Conservation (phyloP, 208 protist species). For the Porcisia deanei region DNA sequence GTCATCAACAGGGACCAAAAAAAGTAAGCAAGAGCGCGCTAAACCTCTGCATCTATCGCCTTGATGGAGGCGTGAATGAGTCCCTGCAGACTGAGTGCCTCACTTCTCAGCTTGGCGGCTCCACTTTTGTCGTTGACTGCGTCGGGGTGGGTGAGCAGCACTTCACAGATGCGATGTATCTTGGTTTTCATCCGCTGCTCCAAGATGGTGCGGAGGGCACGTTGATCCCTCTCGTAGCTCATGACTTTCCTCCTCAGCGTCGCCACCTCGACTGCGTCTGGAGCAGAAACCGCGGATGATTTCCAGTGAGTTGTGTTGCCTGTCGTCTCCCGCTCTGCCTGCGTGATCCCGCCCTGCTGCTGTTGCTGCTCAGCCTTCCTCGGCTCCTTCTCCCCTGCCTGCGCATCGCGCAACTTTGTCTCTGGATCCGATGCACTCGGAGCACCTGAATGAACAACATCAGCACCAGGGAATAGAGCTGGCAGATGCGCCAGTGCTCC, state of each 20-base stretch:
- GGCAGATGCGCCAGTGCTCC: conserved; percentile 27
- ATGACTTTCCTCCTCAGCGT: conserved; percentile 17
- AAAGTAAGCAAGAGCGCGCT: neutral
- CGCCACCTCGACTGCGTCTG: conserved; percentile 9
- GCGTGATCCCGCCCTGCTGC: conserved; percentile 10
- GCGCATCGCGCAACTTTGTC: conserved; percentile 4
- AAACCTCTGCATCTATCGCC: conserved; percentile 62
- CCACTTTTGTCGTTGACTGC: neutral
- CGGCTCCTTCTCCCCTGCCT: conserved; percentile 16
- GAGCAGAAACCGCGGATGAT: neutral
- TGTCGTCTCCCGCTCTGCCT: conserved; percentile 12
- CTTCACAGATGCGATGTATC: conserved; percentile 70
- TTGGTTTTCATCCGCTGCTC: conserved; percentile 82
- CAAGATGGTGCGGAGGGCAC: conserved; percentile 87
- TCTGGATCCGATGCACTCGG: neutral
- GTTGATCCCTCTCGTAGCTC: conserved; percentile 73
- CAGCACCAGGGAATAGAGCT: conserved; percentile 3
- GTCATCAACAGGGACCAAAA: neutral
- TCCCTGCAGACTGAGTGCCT: conserved; percentile 56
- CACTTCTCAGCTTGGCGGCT: conserved; percentile 28
- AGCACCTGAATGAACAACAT: neutral
- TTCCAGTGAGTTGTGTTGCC: neutral
- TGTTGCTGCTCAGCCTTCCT: conserved; percentile 7
- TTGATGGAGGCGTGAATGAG: conserved; percentile 74
- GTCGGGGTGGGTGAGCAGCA: conserved; percentile 22